These are phyloP conservation scores for Phaeoacremonium minimum DNA, from an alignment of 2,329 filamentous ascomycete species.

Conservation along the genomic window DNA sequence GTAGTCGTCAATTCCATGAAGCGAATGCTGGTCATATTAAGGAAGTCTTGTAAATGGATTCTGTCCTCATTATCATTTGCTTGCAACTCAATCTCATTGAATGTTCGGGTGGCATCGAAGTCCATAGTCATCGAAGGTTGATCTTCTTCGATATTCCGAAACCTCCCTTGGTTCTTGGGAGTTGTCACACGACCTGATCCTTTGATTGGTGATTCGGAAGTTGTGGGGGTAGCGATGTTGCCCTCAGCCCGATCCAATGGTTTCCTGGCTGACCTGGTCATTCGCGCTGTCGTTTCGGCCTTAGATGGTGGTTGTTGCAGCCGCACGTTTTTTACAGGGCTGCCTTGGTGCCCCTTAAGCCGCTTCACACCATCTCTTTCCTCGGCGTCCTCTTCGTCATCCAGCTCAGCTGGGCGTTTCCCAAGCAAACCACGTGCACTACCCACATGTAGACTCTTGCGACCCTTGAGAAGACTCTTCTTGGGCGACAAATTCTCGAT, in stretches of 20 bases:
- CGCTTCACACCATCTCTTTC: slow-evolving; percentile 62
- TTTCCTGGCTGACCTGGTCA: slow-evolving; percentile 43
- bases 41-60: slow-evolving; percentile 85
- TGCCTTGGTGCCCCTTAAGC: slow-evolving; percentile 66
- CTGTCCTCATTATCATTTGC: slow-evolving; percentile 52
- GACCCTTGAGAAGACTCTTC: slow-evolving; percentile 60
- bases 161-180: slow-evolving; percentile 51
- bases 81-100: slow-evolving; percentile 35
- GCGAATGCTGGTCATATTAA: slow-evolving; percentile 92
- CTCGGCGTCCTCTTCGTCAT: slow-evolving; percentile 57
- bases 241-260: slow-evolving; percentile 35
- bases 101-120: slow-evolving; percentile 34
- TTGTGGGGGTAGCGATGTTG: slow-evolving; percentile 33
- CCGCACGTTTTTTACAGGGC: slow-evolving; percentile 71
- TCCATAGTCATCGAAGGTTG: slow-evolving; percentile 37
- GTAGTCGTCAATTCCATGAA: slow-evolving; percentile 99
- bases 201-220: slow-evolving; percentile 43
- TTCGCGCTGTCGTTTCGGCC: slow-evolving; percentile 59
- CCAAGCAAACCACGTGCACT: slow-evolving; percentile 70
- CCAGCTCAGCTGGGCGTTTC: slow-evolving; percentile 69
- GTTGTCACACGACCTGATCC: slow-evolving; percentile 39
- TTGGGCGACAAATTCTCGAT: slow-evolving; percentile 75
- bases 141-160: slow-evolving; percentile 48
- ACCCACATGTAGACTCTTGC: slow-evolving; percentile 74
- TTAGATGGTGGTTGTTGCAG: slow-evolving; percentile 66